Evolutionary conservation across 768 basidiomycete genomes (phyloP), one percentile per base, ranked within the genome.

Genomic region (Pulveroboletus frians): DNA sequence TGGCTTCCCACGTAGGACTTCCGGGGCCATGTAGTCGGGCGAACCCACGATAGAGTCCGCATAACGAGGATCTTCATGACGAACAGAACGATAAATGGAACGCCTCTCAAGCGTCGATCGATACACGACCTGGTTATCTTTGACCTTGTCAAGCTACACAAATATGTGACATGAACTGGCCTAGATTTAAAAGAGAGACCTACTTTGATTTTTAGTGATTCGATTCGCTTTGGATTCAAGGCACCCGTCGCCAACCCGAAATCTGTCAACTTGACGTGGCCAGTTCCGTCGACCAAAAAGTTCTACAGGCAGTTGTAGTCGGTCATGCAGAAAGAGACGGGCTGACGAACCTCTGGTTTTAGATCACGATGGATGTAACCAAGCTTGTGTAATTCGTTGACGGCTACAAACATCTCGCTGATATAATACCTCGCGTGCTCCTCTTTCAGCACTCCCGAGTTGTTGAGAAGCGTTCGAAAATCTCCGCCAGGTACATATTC

Each of bases 401-500:
- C 93, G 5, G 83, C 85, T 18, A 84, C 85, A 63, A 98, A 97
- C 96, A 99, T 99, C 71, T 99, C 95, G 52, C 87, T 83, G 61
- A 97, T 95, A 69, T 99, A 99, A 66, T 94, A 98, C 47, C 87
- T 77, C 1, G 96, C 95, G 60, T 97, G 92, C 61, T 97, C 92
- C 65, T 98, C 94, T 66, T 97, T 95, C 50, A 99, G 77, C 2
- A 98, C 92, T 27, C 96, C 96, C 0, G 94, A 93, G 66, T 97
- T 99, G 71, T 97, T 99, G 34, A 99, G 77, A 34, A 99, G 79
- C 0, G 96, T 99, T 15, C 96, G 81, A 74, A 99, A 99, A 65
- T 99, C 96, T 42, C 96, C 96, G 18, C 96, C 96, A 1, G 94
- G 93, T 15, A 98, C 94, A 65, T 96, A 98, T 75, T 98, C 94